Conservation (phyloP, 2,329 filamentous ascomycete species). For the Colletotrichum sp. region DNA sequence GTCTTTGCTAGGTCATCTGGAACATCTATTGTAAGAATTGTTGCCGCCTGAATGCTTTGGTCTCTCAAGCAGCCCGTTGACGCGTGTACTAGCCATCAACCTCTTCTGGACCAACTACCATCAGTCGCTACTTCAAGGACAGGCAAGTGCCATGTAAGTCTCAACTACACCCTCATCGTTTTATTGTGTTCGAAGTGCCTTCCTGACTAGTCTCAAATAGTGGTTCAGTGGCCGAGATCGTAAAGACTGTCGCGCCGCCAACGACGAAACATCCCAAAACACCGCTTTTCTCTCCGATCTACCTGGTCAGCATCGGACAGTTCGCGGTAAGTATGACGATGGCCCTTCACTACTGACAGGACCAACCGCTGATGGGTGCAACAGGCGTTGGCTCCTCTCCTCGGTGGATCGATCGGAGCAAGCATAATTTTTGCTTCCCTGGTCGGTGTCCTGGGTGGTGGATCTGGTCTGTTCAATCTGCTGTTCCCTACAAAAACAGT, state of each 20-base stretch:
- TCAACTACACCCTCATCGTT: fast-evolving
- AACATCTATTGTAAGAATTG: not conserved
- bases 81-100: not conserved
- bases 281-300: not conserved
- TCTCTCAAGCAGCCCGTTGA: not conserved
- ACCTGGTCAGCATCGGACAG: not conserved
- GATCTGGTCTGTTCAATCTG: not conserved
- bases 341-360: fast-evolving
- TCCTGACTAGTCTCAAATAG: not conserved
- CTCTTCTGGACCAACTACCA: conserved; percentile 8
- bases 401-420: not conserved
- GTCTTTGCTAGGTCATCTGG: not conserved
- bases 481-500: not conserved
- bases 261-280: not conserved
- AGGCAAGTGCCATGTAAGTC: not conserved
- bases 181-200: no score
- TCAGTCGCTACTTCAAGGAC: not conserved
- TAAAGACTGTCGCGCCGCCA: not conserved
- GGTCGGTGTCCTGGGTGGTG: not conserved
- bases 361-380: not conserved
- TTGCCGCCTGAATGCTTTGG: not conserved
- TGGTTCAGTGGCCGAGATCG: not conserved
- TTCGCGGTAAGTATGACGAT: not conserved
- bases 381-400: not conserved
- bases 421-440: not conserved